A percentile compares a stretch with the other conserved stretches of the same genome.
Conservation (phyloP, 257 asterid genomes). For the Rehmannia glutinosa region DNA sequence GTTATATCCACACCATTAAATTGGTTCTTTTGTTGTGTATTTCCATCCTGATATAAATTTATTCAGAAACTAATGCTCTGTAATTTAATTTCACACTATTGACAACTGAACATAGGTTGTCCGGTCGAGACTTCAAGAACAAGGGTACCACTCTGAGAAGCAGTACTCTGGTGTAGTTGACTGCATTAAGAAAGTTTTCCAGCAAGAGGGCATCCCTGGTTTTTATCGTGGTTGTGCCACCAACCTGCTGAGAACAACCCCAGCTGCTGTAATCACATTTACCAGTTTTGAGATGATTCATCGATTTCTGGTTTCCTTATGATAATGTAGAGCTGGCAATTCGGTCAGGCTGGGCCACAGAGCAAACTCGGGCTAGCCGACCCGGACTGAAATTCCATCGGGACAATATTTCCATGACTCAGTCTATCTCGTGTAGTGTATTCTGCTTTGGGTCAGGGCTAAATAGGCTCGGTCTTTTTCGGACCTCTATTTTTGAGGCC, state of each 20-base stretch:
- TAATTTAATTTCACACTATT: background rate
- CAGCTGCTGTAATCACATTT: conserved; percentile 93
- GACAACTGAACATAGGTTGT: conserved; percentile 52
- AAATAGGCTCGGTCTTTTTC: no score
- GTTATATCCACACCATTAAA: background rate
- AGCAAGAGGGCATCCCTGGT: conserved; percentile 70
- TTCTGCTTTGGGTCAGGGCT: no score
- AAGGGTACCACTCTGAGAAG: conserved; percentile 75
- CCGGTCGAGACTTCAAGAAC: conserved; percentile 92
- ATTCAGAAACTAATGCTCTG: background rate
- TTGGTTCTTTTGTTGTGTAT: background rate
- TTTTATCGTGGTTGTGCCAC: conserved; percentile 94
- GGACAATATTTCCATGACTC: no score
- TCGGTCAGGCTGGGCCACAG: no score
- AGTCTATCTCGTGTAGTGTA: no score
- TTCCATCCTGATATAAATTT: background rate
- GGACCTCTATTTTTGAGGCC: no score
- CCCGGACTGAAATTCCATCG: no score
- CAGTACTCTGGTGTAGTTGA: conserved; percentile 77
- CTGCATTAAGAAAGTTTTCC: conserved; percentile 70
- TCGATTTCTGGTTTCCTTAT: conserved; percentile 53
- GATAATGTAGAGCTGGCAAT: no score
- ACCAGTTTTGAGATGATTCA: conserved; percentile 96
- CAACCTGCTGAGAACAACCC: conserved; percentile 81
- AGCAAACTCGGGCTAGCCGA: no score